These are phyloP conservation scores for Curvularia spicifera DNA, from an alignment of 2,329 filamentous ascomycete genomes.

Conservation along the genomic window DNA sequence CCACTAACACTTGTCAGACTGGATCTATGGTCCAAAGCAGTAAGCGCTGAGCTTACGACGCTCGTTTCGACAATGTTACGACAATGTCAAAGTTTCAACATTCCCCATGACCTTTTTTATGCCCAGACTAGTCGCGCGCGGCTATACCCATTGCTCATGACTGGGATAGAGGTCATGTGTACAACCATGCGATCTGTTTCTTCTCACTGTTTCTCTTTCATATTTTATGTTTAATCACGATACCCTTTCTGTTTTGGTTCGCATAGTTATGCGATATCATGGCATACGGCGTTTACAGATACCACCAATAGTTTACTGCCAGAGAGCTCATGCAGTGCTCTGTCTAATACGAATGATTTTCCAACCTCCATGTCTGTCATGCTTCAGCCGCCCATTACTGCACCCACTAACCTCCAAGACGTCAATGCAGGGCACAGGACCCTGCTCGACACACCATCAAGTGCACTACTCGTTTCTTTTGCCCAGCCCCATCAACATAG, in stretches of 20 bases:
- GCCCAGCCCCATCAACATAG: not conserved
- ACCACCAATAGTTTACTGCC: not conserved
- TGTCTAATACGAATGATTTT: not conserved
- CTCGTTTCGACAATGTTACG: constrained; percentile 19
- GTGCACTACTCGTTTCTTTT: not conserved
- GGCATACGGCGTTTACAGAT: constrained; percentile 5
- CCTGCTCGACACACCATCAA: not conserved
- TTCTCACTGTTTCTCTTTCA: constrained; percentile 2
- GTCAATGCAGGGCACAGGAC: not conserved
- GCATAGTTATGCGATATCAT: constrained; percentile 1
- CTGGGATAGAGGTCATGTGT: not conserved
- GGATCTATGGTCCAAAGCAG: constrained; percentile 51
- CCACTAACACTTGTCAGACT: constrained; percentile 41
- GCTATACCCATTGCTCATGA: constrained; percentile 1
- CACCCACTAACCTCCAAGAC: not conserved
- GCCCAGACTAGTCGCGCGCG: constrained; percentile 10
- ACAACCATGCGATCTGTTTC: not conserved
- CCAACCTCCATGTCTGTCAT: not conserved
- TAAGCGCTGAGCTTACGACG: constrained; percentile 25
- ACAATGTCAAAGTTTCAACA: not conserved
- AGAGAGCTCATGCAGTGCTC: not conserved
- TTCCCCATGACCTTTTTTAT: constrained; percentile 4
- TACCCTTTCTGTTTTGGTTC: constrained; percentile 18
- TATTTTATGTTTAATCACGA: constrained; percentile 13
- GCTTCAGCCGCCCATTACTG: not conserved